These are phyloP conservation scores for Lyophyllum decastes DNA, from an alignment of 768 basidiomycete species.

Conservation along the genomic window DNA sequence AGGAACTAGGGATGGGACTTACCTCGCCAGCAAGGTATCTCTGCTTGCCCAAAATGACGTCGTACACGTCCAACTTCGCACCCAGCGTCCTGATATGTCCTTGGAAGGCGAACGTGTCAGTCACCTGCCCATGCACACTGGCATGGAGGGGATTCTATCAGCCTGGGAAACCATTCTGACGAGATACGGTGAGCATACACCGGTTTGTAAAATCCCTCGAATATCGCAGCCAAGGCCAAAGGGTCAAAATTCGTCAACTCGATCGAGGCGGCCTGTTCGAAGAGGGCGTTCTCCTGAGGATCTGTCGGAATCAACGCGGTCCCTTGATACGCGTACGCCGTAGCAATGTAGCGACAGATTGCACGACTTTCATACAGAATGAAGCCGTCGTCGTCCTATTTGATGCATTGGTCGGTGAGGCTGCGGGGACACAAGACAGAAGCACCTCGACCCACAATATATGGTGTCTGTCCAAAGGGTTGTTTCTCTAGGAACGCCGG, in stretches of 20 bases:
- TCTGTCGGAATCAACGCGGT: slow-evolving; percentile 49
- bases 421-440: too few relatives aligned
- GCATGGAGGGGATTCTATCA: not conserved
- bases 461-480: slow-evolving; percentile 51
- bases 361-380: slow-evolving; percentile 46
- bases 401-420: not conserved
- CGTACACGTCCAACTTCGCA: slow-evolving; percentile 44
- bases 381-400: slow-evolving; percentile 26
- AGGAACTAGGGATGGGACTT: not conserved
- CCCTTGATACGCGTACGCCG: slow-evolving; percentile 51
- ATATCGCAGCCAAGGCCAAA: slow-evolving; percentile 20
- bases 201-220: not conserved
- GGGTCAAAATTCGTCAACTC: slow-evolving; percentile 50
- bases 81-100: slow-evolving; percentile 38
- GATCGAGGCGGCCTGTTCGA: slow-evolving; percentile 39
- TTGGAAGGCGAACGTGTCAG: not conserved
- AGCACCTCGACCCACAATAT: slow-evolving; percentile 15
- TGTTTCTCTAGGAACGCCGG: slow-evolving; percentile 38
- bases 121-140: not conserved
- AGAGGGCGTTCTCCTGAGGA: slow-evolving; percentile 31
- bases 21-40: slow-evolving; percentile 49
- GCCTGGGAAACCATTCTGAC: not conserved
- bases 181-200: not conserved
- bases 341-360: slow-evolving; percentile 51
- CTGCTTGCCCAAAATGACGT: slow-evolving; percentile 45